Conservation (phyloP, 805 yeast species). For the Wickerhamiella alocasiicola region DNA sequence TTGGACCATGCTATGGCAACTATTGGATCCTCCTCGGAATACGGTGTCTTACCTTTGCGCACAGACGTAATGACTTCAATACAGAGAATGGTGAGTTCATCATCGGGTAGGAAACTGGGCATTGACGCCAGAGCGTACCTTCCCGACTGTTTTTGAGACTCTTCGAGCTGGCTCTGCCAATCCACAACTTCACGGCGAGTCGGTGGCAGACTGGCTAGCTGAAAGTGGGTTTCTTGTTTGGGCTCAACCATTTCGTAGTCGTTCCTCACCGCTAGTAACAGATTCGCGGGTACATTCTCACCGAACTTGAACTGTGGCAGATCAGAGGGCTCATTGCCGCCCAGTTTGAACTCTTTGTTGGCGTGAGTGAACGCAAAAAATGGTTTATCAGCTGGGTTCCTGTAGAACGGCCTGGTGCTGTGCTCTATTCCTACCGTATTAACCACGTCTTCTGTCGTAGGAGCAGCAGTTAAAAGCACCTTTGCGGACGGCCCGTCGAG, state of each 20-base stretch:
- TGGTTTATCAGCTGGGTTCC: constrained; percentile 40
- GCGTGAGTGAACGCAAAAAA: constrained; percentile 49
- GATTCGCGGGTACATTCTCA: constrained; percentile 12
- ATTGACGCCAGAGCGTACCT: constrained; percentile 3
- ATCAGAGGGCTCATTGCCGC: constrained; percentile 29
- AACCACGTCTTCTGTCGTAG: constrained; percentile 29
- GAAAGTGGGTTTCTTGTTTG: constrained; percentile 1
- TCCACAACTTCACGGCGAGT: constrained; percentile 10
- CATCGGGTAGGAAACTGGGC: constrained; percentile 5
- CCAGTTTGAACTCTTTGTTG: constrained; percentile 45
- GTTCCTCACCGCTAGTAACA: constrained; percentile 10
- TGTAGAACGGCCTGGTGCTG: constrained; percentile 53
- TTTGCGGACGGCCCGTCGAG: neutral
- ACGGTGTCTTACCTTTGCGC: constrained; percentile 40
- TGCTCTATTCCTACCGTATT: constrained; percentile 35
- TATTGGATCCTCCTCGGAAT: constrained; percentile 52
- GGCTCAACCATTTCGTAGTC: neutral
- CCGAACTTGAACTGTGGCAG: constrained; percentile 25
- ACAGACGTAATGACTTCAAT: constrained; percentile 60
- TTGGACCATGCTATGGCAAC: constrained; percentile 47
- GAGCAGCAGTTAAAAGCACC: constrained; percentile 13
- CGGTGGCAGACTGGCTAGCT: constrained; percentile 14
- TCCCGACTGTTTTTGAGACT: neutral
- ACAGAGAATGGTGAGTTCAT: constrained; percentile 33
- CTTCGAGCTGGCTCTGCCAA: constrained; percentile 11